Evolutionary conservation across 2,329 filamentous ascomycete genomes (phyloP).

Genomic region (Akanthomyces lecanii): DNA sequence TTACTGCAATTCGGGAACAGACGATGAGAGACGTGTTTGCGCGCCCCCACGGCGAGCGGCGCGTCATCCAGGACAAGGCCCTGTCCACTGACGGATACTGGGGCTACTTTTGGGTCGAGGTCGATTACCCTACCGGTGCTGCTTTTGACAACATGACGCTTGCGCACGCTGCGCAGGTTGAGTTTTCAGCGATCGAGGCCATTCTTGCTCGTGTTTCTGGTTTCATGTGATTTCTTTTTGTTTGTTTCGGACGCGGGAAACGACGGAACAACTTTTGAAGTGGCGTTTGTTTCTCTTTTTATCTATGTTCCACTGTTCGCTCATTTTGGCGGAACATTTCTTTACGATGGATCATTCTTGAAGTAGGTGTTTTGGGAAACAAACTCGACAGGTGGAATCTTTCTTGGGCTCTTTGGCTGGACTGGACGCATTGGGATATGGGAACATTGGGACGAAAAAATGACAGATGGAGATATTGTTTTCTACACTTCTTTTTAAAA

Average conservation of each 20-base stretch:
- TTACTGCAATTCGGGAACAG: slow-evolving; percentile 51
- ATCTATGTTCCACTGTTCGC: background rate
- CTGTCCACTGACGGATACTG: slow-evolving; percentile 42
- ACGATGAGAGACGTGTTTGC: slow-evolving; percentile 38
- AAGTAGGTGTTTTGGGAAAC: slow-evolving; percentile 9
- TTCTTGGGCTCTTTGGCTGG: background rate
- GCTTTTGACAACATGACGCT: slow-evolving; percentile 48
- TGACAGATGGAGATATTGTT: background rate
- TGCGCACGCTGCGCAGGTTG: slow-evolving; percentile 39
- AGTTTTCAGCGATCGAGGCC: slow-evolving; percentile 47
- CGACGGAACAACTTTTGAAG: background rate
- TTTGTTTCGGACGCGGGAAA: background rate
- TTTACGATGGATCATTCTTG: slow-evolving; percentile 8
- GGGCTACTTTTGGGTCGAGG: slow-evolving; percentile 49
- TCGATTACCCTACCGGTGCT: slow-evolving; percentile 37
- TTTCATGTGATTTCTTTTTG: background rate
- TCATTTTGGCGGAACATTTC: background rate
- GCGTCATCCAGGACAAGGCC: slow-evolving; percentile 31
- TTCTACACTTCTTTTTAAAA: background rate
- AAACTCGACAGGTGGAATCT: background rate
- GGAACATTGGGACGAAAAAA: background rate
- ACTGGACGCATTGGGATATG: background rate
- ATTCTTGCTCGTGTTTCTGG: slow-evolving; percentile 42
- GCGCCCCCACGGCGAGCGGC: slow-evolving; percentile 40
- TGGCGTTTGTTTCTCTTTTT: background rate